These are phyloP conservation scores for Cucumis melo DNA, from an alignment of 306 rosid species.

Conservation along the genomic window DNA sequence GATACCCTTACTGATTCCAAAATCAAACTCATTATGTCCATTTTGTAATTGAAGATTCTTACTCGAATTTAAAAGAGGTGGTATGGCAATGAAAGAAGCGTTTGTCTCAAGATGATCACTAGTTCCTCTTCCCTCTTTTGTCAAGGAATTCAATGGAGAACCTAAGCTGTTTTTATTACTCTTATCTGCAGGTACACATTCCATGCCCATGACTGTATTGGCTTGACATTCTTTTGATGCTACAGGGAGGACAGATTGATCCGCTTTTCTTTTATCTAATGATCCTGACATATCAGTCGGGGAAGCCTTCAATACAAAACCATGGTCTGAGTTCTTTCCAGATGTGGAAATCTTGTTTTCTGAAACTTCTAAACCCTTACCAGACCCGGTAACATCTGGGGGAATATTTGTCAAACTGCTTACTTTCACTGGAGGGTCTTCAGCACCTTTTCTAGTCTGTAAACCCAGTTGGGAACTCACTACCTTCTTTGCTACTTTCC, in stretches of 20 bases:
- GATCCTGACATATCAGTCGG: slow-evolving; percentile 12
- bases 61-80: slow-evolving; percentile 7
- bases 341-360: slow-evolving; percentile 15
- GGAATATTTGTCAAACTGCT: slow-evolving; percentile 10
- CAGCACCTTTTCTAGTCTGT: slow-evolving; percentile 14
- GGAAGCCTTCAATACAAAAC: slow-evolving; percentile 8
- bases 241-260: slow-evolving; percentile 8
- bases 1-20: slow-evolving; percentile 13
- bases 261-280: slow-evolving; percentile 22
- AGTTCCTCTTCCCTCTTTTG: slow-evolving; percentile 10
- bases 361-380: slow-evolving; percentile 15
- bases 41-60: slow-evolving; percentile 10
- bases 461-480: slow-evolving; percentile 15
- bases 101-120: slow-evolving; percentile 2
- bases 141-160: slow-evolving; percentile 17
- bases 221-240: slow-evolving; percentile 23
- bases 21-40: slow-evolving; percentile 17
- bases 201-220: slow-evolving; percentile 19
- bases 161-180: slow-evolving; percentile 21
- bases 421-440: slow-evolving; percentile 11
- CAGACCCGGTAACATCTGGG: slow-evolving; percentile 14
- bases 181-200: slow-evolving; percentile 18
- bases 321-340: slow-evolving; percentile 15
- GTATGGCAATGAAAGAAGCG: neutral
- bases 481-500: slow-evolving; percentile 53